Evolutionary conservation across 768 basidiomycete genomes (phyloP).

Genomic region (Floccularia luteovirens): DNA sequence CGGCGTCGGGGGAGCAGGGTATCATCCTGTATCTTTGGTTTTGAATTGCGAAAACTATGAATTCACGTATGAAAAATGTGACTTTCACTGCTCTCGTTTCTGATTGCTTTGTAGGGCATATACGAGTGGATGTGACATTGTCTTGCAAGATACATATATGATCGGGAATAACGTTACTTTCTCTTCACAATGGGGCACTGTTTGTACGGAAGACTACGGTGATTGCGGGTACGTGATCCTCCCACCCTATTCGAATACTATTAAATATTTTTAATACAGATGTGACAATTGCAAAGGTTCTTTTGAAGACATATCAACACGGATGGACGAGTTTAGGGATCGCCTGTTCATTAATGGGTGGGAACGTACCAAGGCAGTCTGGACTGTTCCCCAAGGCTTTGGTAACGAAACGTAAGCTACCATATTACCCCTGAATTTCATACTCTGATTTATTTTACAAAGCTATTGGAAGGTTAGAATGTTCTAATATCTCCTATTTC

Average conservation of each 20-base stretch:
- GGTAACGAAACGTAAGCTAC: constrained; percentile 44
- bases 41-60: constrained; percentile 62
- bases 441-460: neutral
- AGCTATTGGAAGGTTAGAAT: constrained; percentile 43
- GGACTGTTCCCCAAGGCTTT: constrained; percentile 80
- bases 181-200: constrained; percentile 52
- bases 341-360: constrained; percentile 58
- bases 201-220: constrained; percentile 59
- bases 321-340: constrained; percentile 59
- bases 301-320: constrained; percentile 62
- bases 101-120: constrained; percentile 19
- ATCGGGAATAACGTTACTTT: constrained; percentile 57
- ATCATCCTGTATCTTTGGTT: constrained; percentile 61
- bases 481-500: neutral
- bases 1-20: constrained; percentile 40
- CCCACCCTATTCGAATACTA: neutral
- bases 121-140: constrained; percentile 56
- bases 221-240: constrained; percentile 57
- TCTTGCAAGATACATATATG: constrained; percentile 63
- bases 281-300: constrained; percentile 58
- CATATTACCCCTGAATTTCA: neutral
- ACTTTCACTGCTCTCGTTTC: neutral
- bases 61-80: constrained; percentile 30
- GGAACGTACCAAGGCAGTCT: constrained; percentile 62
- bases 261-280: constrained; percentile 11